Base-by-base conservation (phyloP, 179 eudicot species). In the Dionaea muscipula region DNA sequence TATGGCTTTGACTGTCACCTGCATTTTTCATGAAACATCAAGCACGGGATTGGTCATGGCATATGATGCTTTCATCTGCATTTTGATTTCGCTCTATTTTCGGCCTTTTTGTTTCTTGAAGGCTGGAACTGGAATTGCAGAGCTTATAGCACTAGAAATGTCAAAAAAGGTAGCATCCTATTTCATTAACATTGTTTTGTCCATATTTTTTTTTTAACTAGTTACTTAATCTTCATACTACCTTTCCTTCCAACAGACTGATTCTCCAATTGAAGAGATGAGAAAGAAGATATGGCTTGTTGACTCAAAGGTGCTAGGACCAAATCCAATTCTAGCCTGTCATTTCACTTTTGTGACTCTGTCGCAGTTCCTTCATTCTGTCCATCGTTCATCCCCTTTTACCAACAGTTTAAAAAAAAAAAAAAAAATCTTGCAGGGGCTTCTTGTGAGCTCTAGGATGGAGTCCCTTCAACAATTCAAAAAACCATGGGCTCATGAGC, bases 61-160 rank as follows among this genome's bases (percentile, higher is more conserved):
- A 9, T 13, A n/a, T n/a, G 15, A 11, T 38, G 36, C 12, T 38
- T 15, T 31, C 23, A 3, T 28, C 37, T 60, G 16, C 13, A 28
- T 28, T 28, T 28, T 61, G 17, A 18, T 48, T 8, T 36, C 23
- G 46, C 65, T 69, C 15, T 65, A 27, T 46, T 48, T 37, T 52
- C 47, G 40, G 23, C 20, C 15, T 27, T 65, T 66, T 9, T 65
- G 31, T 55, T 55, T 12, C 41, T 17, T 69, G 70, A 69, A 85
- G 97, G 97, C 97, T 70, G 97, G 97, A 26, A 89, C 97, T 12
- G 97, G 97, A 27, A 89, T 89, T 39, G 97, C 97, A 7, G 93
- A 89, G 68, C 97, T 84, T 51, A 84, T 91, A 53, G 94, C 96
- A 19, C 94, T 75, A 61, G 85, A 77, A 72, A 87, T 91, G 61